phyloP scores from a whole-genome alignment of 2,329 filamentous ascomycete genomes.

The Amauroascus verrucosus region DNA sequence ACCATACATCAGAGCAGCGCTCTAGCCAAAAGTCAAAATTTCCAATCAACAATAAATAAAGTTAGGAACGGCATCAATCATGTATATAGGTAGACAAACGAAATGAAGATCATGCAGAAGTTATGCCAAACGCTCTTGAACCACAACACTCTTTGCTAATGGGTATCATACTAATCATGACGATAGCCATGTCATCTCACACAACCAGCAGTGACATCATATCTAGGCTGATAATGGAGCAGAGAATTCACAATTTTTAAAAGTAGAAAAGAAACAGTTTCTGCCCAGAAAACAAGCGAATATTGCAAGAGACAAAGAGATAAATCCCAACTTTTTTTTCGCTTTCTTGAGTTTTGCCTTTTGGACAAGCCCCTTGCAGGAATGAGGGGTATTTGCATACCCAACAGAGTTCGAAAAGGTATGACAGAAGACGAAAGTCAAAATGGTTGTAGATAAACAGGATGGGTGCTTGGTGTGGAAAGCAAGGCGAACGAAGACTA shows the following conservation, averaged over 20 bases:
- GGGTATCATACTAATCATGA: constrained; percentile 11
- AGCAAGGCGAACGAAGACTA: not conserved
- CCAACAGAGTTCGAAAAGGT: constrained; percentile 7
- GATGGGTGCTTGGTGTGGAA: not conserved
- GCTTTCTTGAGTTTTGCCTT: constrained; percentile 2
- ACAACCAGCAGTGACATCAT: not conserved
- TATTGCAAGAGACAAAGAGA: constrained; percentile 5
- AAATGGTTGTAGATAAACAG: not conserved
- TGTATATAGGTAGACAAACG: constrained; percentile 1
- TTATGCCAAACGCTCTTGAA: not conserved
- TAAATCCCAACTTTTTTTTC: constrained; percentile 6
- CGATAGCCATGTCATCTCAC: not conserved
- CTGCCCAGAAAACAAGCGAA: not conserved
- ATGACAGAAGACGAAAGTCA: constrained; percentile 6
- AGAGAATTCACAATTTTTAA: not conserved
- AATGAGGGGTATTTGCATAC: constrained; percentile 8
- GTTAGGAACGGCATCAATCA: not conserved
- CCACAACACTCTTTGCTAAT: constrained; percentile 10
- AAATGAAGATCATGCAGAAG: not conserved
- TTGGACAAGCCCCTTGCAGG: constrained; percentile 2
- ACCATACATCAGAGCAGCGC: not conserved
- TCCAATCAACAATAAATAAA: not conserved
- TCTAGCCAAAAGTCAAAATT: not conserved
- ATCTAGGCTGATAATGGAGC: not conserved
- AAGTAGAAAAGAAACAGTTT: not conserved